Base-by-base conservation (phyloP, 176 grass and related monocot species). In the Melocanna baccifera region DNA sequence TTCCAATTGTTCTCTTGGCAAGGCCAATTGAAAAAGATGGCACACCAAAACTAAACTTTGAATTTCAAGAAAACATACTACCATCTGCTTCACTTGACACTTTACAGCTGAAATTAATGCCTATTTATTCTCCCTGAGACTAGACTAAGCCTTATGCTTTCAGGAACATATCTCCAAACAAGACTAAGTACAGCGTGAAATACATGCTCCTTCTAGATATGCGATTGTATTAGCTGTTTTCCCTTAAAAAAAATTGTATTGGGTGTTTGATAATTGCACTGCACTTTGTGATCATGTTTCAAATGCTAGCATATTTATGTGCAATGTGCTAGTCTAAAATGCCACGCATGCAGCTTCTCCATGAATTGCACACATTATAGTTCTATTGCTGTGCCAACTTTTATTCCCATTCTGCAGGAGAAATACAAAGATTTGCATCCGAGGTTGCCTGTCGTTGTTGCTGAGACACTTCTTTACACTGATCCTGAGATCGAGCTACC, bases 401-500 rank as follows among this genome's bases (percentile, higher is more conserved):
- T 50, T 78, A 19, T 55, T 73, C 62, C 61, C 11, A 48, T 73
- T 89, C 40, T 79, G 41, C 89, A 99, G 96, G 96, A 94, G 53
- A 94, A 94, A 67, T 99, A 99, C 62, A 96, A 83, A 87, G 86
- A 94, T 71, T 68, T 99, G 86, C 91, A 99, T 84, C 89, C 89
- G 50, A 89, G 89, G 43, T 90, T 99, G 74, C 91, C 89, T 65
- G 74, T 91, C 53, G 78, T 71, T 86, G 93, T 96, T 84, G 96
- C 96, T 47, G 96, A 99, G 77, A 96, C 96, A 64, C 93, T 99
- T 88, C 86, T 96, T 57, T 90, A 92, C 80, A 94, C 89, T 63
- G 96, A 99, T 87, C 96, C 87, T 29, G 86, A 92, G 67, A 92
- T 99, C 43, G 96, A 96, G 78, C 89, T 96, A 47, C 96, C 96